A percentile compares a stretch with the other conserved stretches of the same genome.
These are phyloP conservation scores for Fallopia convolvulus DNA, from an alignment of 148 eudicot species.

Conservation along the genomic window DNA sequence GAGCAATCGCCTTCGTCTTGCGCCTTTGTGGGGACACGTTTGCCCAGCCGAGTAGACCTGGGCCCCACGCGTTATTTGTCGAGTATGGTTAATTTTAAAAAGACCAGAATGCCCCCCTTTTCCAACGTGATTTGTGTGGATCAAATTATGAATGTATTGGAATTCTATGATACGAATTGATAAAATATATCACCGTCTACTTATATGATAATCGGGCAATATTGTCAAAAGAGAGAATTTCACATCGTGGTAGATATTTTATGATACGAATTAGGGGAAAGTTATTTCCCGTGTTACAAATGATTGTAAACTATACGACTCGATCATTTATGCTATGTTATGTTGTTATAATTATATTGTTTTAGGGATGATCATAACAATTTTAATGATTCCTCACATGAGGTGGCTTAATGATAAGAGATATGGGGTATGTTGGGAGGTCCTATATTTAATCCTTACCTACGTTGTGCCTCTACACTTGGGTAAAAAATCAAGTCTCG, in stretches of 20 bases:
- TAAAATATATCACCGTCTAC: no score
- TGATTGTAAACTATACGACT: no score
- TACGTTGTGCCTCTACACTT: no score
- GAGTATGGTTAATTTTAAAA: not conserved
- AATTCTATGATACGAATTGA: no score
- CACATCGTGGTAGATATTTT: not conserved
- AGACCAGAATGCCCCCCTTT: not conserved
- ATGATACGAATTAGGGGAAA: not conserved
- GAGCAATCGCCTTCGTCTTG: not conserved
- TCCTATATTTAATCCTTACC: no score
- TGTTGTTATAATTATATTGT: no score
- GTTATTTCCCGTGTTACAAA: not conserved
- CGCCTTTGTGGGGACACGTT: conserved; percentile 2
- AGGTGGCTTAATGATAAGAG: no score
- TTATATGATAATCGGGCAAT: no score
- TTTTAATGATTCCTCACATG: no score
- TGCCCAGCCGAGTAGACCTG: conserved; percentile 2
- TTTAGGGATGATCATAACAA: not conserved
- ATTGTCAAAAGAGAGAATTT: not conserved
- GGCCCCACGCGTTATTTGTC: conserved; percentile 5
- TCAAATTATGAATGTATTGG: not conserved
- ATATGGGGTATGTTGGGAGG: no score
- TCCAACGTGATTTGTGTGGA: conserved; percentile 1
- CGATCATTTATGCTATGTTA: no score
- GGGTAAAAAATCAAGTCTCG: no score